Percentiles rank a stretch among this genome's conserved stretches.
Evolutionary conservation across 2,329 filamentous ascomycete species (phyloP).

Genomic region (Parastagonospora avenae): DNA sequence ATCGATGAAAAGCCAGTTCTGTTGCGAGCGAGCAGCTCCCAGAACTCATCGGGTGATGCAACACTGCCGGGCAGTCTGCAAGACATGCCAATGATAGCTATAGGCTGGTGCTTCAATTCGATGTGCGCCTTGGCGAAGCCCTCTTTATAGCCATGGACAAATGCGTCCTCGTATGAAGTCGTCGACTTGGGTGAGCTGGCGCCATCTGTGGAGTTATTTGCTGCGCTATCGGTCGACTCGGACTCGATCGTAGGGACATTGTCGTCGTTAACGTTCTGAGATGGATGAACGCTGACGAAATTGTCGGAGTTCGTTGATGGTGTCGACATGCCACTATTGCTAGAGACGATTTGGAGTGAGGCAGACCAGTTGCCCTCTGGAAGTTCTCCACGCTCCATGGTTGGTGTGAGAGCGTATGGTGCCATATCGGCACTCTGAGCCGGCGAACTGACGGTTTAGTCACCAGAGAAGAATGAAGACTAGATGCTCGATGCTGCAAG

Average conservation of each 20-base stretch:
- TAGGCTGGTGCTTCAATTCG: slow-evolving; percentile 24
- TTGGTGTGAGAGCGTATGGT: slow-evolving; percentile 25
- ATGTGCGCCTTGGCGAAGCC: slow-evolving; percentile 16
- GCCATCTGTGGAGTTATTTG: not conserved
- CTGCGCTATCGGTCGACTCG: no score
- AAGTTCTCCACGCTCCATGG: slow-evolving; percentile 12
- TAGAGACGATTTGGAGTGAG: not conserved
- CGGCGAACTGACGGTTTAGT: no score
- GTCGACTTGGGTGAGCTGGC: not conserved
- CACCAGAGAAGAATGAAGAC: no score
- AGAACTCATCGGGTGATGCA: slow-evolving; percentile 33
- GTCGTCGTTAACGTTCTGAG: not conserved
- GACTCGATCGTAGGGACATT: not conserved
- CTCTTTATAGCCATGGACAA: slow-evolving; percentile 24
- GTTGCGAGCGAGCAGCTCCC: slow-evolving; percentile 28
- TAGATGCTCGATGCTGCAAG: not conserved
- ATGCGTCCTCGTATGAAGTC: slow-evolving; percentile 16
- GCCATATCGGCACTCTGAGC: slow-evolving; percentile 8
- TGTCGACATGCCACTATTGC: not conserved
- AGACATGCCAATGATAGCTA: slow-evolving; percentile 50
- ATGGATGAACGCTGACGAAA: not conserved
- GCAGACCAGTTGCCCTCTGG: not conserved
- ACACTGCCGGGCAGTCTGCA: slow-evolving; percentile 32
- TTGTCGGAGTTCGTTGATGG: not conserved
- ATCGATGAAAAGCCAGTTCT: slow-evolving; percentile 42